Percentiles rank a stretch among this genome's conserved stretches.
These are phyloP conservation scores for Pittosporum tobira DNA, from an alignment of 129 eudicot species.

Conservation along the genomic window DNA sequence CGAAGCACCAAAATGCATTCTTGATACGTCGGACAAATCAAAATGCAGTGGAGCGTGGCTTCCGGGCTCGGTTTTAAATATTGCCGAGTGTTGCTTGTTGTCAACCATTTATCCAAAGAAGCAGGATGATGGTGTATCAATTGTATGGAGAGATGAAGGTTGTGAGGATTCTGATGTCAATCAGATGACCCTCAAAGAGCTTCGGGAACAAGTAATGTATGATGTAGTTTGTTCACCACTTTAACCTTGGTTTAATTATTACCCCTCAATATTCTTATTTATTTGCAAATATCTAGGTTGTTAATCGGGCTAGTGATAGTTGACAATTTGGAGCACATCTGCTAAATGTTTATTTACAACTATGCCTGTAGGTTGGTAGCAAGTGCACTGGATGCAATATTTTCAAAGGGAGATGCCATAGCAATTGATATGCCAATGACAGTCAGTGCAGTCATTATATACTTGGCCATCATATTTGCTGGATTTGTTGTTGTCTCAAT, in stretches of 20 bases:
- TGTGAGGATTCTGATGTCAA: conserved; percentile 45
- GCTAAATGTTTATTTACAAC: background rate
- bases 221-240: conserved; percentile 17
- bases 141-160: conserved; percentile 84
- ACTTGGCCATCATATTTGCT: conserved; percentile 69
- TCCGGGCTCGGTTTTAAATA: conserved; percentile 73
- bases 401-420: conserved; percentile 75
- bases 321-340: background rate
- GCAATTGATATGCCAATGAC: conserved; percentile 99
- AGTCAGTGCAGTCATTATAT: conserved; percentile 72
- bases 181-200: conserved; percentile 58
- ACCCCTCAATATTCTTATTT: background rate
- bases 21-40: conserved; percentile 57
- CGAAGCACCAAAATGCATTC: conserved; percentile 53
- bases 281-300: background rate
- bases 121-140: conserved; percentile 50
- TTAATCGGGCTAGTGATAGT: background rate
- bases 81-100: conserved; percentile 74
- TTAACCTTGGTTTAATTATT: background rate
- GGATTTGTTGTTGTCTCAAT: conserved; percentile 80
- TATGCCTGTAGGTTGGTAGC: conserved; percentile 64
- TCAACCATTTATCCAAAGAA: conserved; percentile 37
- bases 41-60: conserved; percentile 76
- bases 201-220: conserved; percentile 83
- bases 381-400: conserved; percentile 54